Conservation (phyloP, 495 filamentous ascomycete genomes). For the Neurospora sp. region DNA sequence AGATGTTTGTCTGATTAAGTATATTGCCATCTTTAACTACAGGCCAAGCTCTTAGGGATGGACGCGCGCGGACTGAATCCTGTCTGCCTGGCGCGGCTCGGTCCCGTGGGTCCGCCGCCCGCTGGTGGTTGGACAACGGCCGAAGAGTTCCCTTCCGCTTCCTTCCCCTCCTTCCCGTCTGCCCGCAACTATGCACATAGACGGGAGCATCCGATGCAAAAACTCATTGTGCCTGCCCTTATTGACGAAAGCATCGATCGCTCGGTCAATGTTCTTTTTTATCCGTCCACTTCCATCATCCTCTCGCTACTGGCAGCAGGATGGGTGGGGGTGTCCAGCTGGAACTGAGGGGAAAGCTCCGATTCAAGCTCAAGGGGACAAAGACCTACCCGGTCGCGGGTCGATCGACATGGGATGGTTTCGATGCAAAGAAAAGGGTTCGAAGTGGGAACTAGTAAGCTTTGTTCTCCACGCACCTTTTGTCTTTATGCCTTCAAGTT, state of each 20-base stretch:
- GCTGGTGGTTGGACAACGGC: not conserved
- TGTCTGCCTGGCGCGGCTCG: not conserved
- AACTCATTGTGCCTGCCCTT: not conserved
- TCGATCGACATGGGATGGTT: not conserved
- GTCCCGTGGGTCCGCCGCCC: not conserved
- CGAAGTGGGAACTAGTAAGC: not conserved
- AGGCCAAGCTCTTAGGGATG: not conserved
- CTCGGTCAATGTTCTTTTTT: not conserved
- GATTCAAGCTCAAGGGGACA: not conserved
- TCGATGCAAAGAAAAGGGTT: not conserved
- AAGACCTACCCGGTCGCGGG: not conserved
- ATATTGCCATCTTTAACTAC: not conserved
- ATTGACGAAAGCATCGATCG: not conserved
- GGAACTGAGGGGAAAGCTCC: not conserved
- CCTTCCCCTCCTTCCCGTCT: not conserved
- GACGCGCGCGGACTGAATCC: not conserved
- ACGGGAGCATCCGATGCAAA: not conserved
- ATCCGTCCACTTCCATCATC: not conserved
- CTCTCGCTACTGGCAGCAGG: not conserved
- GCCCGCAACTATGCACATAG: not conserved
- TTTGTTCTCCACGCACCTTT: not conserved
- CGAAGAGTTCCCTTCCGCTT: not conserved
- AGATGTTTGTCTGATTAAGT: not conserved
- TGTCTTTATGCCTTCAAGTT: not conserved
- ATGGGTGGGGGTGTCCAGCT: not conserved